Conservation (phyloP, 441 rosid genomes). For the Populus hybrid region DNA sequence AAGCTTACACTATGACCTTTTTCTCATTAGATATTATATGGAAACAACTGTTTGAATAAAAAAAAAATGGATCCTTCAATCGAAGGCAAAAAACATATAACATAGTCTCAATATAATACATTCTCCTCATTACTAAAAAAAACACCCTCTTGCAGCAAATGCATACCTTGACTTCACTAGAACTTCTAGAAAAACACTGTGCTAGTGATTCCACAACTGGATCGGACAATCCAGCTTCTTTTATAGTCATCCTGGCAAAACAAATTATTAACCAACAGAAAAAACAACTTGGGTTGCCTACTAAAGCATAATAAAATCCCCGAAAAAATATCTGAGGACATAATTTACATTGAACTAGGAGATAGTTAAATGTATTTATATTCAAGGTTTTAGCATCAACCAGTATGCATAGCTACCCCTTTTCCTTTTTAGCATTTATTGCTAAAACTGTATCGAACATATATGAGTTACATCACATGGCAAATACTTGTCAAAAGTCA, state of each 20-base stretch:
- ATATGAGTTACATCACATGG: neutral
- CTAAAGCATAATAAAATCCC: neutral
- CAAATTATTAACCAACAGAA: slow-evolving; percentile 6
- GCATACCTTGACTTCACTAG: slow-evolving; percentile 80
- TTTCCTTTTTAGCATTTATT: neutral
- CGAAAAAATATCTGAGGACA: neutral
- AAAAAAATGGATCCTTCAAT: neutral
- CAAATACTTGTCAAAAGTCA: neutral
- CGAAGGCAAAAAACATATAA: neutral
- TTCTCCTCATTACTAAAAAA: neutral
- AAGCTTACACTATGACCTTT: slow-evolving; percentile 62
- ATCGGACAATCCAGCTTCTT: slow-evolving; percentile 68
- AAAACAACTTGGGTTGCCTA: slow-evolving; percentile 1
- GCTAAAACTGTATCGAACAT: neutral
- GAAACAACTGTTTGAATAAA: neutral
- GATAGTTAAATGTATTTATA: neutral
- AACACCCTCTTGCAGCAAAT: neutral
- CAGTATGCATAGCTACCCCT: neutral
- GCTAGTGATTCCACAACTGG: slow-evolving; percentile 64
- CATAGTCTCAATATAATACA: neutral
- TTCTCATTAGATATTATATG: slow-evolving; percentile 30
- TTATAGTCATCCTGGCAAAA: slow-evolving; percentile 68
- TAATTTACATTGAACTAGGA: neutral
- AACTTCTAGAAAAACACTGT: slow-evolving; percentile 62
- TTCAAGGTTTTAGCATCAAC: neutral